Evolutionary conservation across 768 basidiomycete genomes (phyloP).

Genomic region (Porphyrellus cyaneotinctus): DNA sequence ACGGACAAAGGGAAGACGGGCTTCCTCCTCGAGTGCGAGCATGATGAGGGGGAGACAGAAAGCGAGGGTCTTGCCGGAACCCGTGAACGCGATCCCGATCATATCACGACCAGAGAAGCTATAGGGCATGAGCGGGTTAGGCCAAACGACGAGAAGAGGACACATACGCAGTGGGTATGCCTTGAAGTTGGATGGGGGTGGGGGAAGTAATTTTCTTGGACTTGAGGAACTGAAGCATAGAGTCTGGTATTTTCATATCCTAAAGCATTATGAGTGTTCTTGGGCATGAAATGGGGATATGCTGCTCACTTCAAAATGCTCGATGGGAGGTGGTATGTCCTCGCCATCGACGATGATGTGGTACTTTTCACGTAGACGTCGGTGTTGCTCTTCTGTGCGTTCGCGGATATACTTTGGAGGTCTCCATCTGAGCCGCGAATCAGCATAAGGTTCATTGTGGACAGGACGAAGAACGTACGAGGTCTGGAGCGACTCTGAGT

Average conservation of each 20-base stretch:
- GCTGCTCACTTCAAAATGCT: slow-evolving; percentile 66
- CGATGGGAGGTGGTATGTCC: slow-evolving; percentile 89
- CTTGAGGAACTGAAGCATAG: slow-evolving; percentile 78
- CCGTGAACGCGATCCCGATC: slow-evolving; percentile 99
- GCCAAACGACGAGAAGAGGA: slow-evolving; percentile 1
- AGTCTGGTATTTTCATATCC: slow-evolving; percentile 98
- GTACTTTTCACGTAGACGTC: slow-evolving; percentile 77
- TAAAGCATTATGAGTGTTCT: slow-evolving; percentile 30
- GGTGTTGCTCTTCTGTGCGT: slow-evolving; percentile 62
- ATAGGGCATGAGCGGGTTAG: slow-evolving; percentile 10
- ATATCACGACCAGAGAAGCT: slow-evolving; percentile 95
- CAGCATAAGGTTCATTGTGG: neutral
- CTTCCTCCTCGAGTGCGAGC: slow-evolving; percentile 92
- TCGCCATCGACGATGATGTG: slow-evolving; percentile 96
- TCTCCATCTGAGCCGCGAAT: slow-evolving; percentile 61
- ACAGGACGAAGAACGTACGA: slow-evolving; percentile 48
- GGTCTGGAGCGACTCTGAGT: slow-evolving; percentile 80
- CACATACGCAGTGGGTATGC: slow-evolving; percentile 88
- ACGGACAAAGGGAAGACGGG: slow-evolving; percentile 79
- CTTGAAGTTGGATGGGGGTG: slow-evolving; percentile 96
- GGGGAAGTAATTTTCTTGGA: slow-evolving; percentile 81
- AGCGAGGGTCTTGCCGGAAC: slow-evolving; percentile 97
- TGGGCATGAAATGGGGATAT: neutral
- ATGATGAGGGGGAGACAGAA: slow-evolving; percentile 98
- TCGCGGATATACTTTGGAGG: slow-evolving; percentile 82